Evolutionary conservation across 1,284 basidiomycete species (phyloP), one percentile per base, ranked within the genome.

Genomic region (Earliella scabrosa): DNA sequence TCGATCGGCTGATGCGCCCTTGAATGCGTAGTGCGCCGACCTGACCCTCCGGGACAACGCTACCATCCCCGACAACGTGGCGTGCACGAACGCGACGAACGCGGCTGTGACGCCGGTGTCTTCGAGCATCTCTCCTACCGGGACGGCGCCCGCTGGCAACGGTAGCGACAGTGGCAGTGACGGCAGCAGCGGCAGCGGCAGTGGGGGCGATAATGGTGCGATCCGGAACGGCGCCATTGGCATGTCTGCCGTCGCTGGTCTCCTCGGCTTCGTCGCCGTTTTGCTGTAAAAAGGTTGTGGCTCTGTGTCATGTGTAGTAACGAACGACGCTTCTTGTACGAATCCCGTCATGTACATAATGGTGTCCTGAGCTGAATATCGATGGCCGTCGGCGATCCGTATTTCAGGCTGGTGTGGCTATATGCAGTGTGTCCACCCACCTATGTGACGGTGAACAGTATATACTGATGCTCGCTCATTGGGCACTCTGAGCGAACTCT

Each of bases 11-110:
- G 6, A 11, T 14, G 7, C 29, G 29, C 29, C 13, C 13, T 27
- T 14, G 36, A 4, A 36, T 36, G 4, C 34, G 2, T 57, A 88
- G 85, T 92, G 90, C 67, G 79, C 89, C 44, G 90, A 93, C 71
- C 70, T 93, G 48, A 82, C 85, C 8, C 75, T 93, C 27, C 79
- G 74, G 47, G 77, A 72, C 63, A 57, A n/a, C 50, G 77, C 76
- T 60, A 76, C 72, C 10, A 73, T 70, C 14, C 66, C 70, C 7
- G 61, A 63, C 48, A 66, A 56, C 60, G 54, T 71, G 11, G 29
- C 64, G 6, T 74, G 72, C 64, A 61, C 63, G 47, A 75, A 73
- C 55, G 64, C 66, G 27, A 70, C 71, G 23, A 59, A 61, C 23
- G 60, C 50, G 6, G 63, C 63, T 18, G 44, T 52, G 36, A 65